These are phyloP conservation scores for Cryptococcus hybrid DNA, from an alignment of 1,284 basidiomycete genomes.

Conservation along the genomic window DNA sequence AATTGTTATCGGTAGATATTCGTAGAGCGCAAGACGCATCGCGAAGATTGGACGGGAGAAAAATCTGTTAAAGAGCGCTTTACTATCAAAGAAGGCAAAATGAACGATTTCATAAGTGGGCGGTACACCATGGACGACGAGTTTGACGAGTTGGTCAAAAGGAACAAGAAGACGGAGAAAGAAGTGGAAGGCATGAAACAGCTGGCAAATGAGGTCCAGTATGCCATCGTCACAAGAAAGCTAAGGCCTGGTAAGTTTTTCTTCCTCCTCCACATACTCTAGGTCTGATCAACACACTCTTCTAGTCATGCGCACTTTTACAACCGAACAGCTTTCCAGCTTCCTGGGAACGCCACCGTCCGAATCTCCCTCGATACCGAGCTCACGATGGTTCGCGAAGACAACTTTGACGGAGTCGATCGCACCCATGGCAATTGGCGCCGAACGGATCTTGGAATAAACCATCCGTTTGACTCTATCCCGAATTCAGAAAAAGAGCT, in stretches of 20 bases:
- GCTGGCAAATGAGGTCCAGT: slow-evolving; percentile 94
- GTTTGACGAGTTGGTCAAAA: slow-evolving; percentile 84
- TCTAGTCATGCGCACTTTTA: slow-evolving; percentile 94
- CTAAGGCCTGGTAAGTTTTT: slow-evolving; percentile 67
- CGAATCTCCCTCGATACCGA: slow-evolving; percentile 99
- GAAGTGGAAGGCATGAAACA: slow-evolving; percentile 96
- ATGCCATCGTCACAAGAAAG: slow-evolving; percentile 79
- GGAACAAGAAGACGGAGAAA: slow-evolving; percentile 90
- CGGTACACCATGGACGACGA: slow-evolving; percentile 93
- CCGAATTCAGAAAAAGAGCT: slow-evolving; percentile 78
- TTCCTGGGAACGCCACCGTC: slow-evolving; percentile 95
- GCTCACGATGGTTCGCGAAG: slow-evolving; percentile 89
- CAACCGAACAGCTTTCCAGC: slow-evolving; percentile 97
- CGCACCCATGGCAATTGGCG: slow-evolving; percentile 90
- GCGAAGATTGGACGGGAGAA: slow-evolving; percentile 99
- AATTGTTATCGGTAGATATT: slow-evolving; percentile 64
- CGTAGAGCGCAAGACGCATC: slow-evolving; percentile 97
- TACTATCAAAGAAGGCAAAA: slow-evolving; percentile 91
- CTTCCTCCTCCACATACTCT: too few relatives aligned
- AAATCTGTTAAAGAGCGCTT: slow-evolving; percentile 99
- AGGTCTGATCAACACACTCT: slow-evolving; percentile 2
- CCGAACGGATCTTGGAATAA: slow-evolving; percentile 88
- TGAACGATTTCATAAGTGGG: slow-evolving; percentile 87
- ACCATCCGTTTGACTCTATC: slow-evolving; percentile 83
- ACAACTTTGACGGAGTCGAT: slow-evolving; percentile 86